Conservation (phyloP, 345 rosid genomes). For the Pistacia vera region DNA sequence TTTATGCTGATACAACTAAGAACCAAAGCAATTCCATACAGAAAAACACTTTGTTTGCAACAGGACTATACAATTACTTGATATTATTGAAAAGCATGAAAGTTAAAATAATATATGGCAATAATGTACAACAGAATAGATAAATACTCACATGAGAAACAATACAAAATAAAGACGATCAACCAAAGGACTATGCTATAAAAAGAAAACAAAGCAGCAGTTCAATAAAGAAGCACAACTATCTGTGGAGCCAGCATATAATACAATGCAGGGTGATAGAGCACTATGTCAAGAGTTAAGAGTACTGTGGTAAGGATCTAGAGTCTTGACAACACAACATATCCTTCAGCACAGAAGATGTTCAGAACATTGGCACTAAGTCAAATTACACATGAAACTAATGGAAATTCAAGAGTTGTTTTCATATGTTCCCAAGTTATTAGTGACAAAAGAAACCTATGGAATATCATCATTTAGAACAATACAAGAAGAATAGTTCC, state of each 20-base stretch:
- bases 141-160: too few species aligned
- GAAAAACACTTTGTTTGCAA: background rate
- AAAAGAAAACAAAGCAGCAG: too few species aligned
- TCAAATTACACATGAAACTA: background rate
- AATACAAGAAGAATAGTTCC: background rate
- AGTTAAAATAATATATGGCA: too few species aligned
- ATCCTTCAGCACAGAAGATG: background rate
- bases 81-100: too few species aligned
- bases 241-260: too few species aligned
- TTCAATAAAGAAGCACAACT: too few species aligned
- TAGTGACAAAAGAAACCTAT: background rate
- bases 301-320: too few species aligned
- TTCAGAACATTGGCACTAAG: background rate
- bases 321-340: background rate
- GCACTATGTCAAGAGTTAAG: too few species aligned
- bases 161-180: too few species aligned
- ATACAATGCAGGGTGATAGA: too few species aligned
- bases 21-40: background rate
- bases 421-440: background rate
- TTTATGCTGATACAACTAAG: background rate
- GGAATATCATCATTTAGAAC: background rate
- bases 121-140: too few species aligned
- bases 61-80: background rate
- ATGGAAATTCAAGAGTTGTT: background rate
- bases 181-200: too few species aligned